phyloP scores from a whole-genome alignment of 2,329 filamentous ascomycete genomes.

The Blastomyces gilchristii region DNA sequence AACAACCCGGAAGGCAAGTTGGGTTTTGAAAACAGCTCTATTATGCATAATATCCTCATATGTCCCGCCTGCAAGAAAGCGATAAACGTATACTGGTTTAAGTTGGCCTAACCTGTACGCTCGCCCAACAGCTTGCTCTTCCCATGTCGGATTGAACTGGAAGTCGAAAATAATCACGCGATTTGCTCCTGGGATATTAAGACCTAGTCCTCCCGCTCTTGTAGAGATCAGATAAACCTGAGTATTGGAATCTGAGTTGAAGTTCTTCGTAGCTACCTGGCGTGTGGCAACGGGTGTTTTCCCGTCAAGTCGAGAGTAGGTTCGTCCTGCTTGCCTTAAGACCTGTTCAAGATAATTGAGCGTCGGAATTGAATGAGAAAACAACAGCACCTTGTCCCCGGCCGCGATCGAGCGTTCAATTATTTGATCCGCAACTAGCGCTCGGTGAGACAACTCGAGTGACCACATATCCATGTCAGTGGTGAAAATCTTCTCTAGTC shows the following conservation, averaged over 20 bases:
- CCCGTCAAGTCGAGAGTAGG: constrained; percentile 58
- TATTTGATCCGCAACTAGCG: constrained; percentile 57
- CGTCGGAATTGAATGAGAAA: constrained; percentile 61
- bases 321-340: constrained; percentile 41
- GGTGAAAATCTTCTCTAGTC: constrained; percentile 22
- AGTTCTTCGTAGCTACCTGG: constrained; percentile 54
- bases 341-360: constrained; percentile 57
- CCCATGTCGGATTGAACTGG: constrained; percentile 66
- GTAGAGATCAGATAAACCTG: constrained; percentile 72
- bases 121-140: constrained; percentile 78
- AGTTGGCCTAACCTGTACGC: constrained; percentile 76
- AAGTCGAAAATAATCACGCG: constrained; percentile 81
- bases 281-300: constrained; percentile 46
- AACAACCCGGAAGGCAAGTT: constrained; percentile 67
- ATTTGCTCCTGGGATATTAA: constrained; percentile 77
- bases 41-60: constrained; percentile 68
- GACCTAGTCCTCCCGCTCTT: constrained; percentile 65
- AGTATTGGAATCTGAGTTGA: constrained; percentile 50
- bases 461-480: constrained; percentile 30
- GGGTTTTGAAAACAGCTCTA: constrained; percentile 68
- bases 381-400: constrained; percentile 69
- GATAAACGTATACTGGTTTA: constrained; percentile 76
- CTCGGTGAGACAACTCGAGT: constrained; percentile 55
- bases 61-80: constrained; percentile 65
- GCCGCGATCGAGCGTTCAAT: constrained; percentile 51